These are phyloP conservation scores for Fusarium drepaniforme DNA, from an alignment of 2,329 filamentous ascomycete genomes.

Conservation along the genomic window DNA sequence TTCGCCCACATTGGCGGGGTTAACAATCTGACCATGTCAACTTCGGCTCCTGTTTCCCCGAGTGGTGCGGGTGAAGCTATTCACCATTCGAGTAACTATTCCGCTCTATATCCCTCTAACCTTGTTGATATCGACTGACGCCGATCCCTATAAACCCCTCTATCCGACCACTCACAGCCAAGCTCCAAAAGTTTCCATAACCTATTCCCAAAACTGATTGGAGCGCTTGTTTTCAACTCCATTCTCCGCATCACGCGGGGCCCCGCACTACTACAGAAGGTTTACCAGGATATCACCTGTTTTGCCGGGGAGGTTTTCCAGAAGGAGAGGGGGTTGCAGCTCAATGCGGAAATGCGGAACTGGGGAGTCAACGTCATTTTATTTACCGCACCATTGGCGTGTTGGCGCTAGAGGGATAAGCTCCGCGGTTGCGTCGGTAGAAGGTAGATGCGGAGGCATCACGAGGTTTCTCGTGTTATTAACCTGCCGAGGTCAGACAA, in stretches of 20 bases:
- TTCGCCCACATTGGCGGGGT: not conserved
- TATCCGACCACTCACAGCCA: not conserved
- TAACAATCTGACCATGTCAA: not conserved
- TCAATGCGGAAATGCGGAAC: not conserved
- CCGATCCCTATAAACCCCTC: not conserved
- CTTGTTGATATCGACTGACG: not conserved
- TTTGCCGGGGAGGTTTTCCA: not conserved
- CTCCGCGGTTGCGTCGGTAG: not conserved
- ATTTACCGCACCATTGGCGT: slow-evolving; percentile 1
- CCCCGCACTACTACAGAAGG: not conserved
- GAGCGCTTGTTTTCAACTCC: not conserved
- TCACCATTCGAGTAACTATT: not conserved
- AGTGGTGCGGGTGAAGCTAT: not conserved
- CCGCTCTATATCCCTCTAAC: not conserved
- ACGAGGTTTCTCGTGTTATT: not conserved
- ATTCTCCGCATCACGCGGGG: not conserved
- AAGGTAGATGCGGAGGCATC: not conserved
- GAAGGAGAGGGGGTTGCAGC: not conserved
- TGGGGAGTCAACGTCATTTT: not conserved
- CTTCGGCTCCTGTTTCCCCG: not conserved
- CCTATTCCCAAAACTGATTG: not conserved
- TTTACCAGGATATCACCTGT: not conserved
- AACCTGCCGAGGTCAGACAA: not conserved
- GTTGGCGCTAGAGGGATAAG: not conserved
- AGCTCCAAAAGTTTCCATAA: not conserved